Evolutionary conservation across 805 yeast genomes (phyloP).

Genomic region (Saturnispora sekii): DNA sequence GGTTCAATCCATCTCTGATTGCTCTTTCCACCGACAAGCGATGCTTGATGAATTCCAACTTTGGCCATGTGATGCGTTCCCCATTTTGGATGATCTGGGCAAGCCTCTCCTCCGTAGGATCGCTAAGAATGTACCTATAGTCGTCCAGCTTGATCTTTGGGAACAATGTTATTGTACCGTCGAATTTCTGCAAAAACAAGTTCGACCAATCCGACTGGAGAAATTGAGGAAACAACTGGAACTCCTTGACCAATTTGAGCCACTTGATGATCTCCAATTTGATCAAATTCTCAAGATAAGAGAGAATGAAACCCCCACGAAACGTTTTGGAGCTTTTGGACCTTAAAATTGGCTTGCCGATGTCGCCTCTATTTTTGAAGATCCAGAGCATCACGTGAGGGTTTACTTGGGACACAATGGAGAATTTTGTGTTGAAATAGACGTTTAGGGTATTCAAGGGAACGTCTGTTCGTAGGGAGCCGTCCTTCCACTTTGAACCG

Average conservation of each 20-base stretch:
- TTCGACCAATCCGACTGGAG: slow-evolving; percentile 76
- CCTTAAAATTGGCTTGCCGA: slow-evolving; percentile 67
- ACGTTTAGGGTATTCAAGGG: slow-evolving; percentile 67
- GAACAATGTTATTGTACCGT: slow-evolving; percentile 71
- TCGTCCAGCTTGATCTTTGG: slow-evolving; percentile 55
- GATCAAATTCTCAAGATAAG: slow-evolving; percentile 61
- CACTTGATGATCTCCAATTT: slow-evolving; percentile 71
- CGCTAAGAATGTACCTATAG: slow-evolving; percentile 53
- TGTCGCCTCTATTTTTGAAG: slow-evolving; percentile 71
- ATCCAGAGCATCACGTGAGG: slow-evolving; percentile 72
- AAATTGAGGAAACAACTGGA: slow-evolving; percentile 59
- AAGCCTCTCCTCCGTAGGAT: slow-evolving; percentile 53
- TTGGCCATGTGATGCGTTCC: slow-evolving; percentile 56
- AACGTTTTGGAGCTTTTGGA: slow-evolving; percentile 41
- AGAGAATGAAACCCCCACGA: slow-evolving; percentile 69
- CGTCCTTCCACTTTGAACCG: slow-evolving; percentile 73
- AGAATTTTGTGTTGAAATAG: slow-evolving; percentile 65
- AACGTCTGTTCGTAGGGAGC: slow-evolving; percentile 68
- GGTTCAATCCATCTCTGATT: slow-evolving; percentile 39
- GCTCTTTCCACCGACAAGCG: slow-evolving; percentile 56
- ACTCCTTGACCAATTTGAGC: slow-evolving; percentile 53
- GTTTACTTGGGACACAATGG: slow-evolving; percentile 73
- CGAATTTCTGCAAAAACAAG: slow-evolving; percentile 62
- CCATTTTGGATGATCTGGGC: slow-evolving; percentile 51
- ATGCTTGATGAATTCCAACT: slow-evolving; percentile 53